Evolutionary conservation across 352 stramenopile species (phyloP), one percentile per base, ranked within the genome.

Genomic region (Globisporangium solare): DNA sequence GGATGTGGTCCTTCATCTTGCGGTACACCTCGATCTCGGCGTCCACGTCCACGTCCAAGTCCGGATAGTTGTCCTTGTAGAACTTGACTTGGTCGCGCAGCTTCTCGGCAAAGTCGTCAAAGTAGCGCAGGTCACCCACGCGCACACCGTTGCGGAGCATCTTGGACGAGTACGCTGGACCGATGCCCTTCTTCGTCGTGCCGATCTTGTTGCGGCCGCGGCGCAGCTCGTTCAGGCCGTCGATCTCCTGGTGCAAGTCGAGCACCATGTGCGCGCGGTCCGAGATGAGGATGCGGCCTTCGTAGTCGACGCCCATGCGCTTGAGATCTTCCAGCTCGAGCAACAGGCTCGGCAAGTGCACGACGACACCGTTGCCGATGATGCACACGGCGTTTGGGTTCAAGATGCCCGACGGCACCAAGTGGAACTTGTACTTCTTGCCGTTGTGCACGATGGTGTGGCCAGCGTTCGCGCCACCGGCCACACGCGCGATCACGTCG

Each of bases 401-500:
- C 42, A 99, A 72, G 55, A 99, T 98, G 48, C 97, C 97, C 43
- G 90, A 99, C 3, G 97, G 97, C 54, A 99, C 79, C 6, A 99
- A 74, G 80, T 99, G 97, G 78, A 99, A 99, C 73, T 99, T 99
- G 86, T 99, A 99, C 74, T 98, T 98, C 79, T 97, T 97, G 49
- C 91, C 84, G 47, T 99, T 80, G 54, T 98, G 95, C 48, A 99
- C 95, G 69, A 99, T 99, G 43, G 97, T 99, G 81, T 99, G 97
- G 27, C 97, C 97, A 24, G 97, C 97, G 82, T 99, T 99, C 27
- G 95, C 97, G 42, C 97, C 97, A 50, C 97, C 89, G 13, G 95
- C 96, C n/a, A 99, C 96, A 56, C 95, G 92, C 41, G 94, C 92
- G 69, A 97, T 98, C 51, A 98, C 92, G 71, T 98, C 94, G 79